Conservation (phyloP, 164 flowering plant species). For the Vitis riparia region DNA sequence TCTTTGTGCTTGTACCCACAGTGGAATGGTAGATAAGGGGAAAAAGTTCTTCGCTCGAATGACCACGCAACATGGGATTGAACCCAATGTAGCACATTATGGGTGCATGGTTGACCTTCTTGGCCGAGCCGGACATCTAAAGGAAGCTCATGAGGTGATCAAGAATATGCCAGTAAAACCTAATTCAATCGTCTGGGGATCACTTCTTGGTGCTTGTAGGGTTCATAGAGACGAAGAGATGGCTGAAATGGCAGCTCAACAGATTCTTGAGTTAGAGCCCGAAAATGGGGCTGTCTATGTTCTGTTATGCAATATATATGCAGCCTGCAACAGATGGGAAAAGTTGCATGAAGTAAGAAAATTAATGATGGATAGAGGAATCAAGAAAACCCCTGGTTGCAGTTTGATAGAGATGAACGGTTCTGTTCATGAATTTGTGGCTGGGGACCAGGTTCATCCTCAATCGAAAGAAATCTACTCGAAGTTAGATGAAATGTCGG, state of each 20-base stretch:
- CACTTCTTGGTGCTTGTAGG: constrained; percentile 71
- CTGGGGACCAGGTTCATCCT: constrained; percentile 58
- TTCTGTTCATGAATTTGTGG: constrained; percentile 56
- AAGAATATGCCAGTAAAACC: constrained; percentile 56
- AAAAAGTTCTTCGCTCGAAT: constrained; percentile 41
- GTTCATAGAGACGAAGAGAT: constrained; percentile 53
- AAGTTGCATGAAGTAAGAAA: constrained; percentile 36
- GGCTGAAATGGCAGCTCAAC: constrained; percentile 50
- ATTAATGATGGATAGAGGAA: constrained; percentile 47
- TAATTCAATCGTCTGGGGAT: constrained; percentile 63
- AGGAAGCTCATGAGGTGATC: constrained; percentile 56
- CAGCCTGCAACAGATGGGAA: constrained; percentile 46
- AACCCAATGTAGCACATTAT: constrained; percentile 59
- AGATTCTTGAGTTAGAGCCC: constrained; percentile 53
- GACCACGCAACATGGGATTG: constrained; percentile 38
- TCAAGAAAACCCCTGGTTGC: constrained; percentile 66
- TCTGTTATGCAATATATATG: constrained; percentile 56
- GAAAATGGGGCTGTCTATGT: constrained; percentile 55
- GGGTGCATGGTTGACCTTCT: constrained; percentile 80
- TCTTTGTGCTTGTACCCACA: constrained; percentile 65
- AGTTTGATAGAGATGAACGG: constrained; percentile 69
- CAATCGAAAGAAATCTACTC: constrained; percentile 37
- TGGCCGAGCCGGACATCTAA: constrained; percentile 58
- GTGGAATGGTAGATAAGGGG: constrained; percentile 65
- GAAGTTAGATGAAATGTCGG: constrained; percentile 37